Evolutionary conservation across 176 grass and related monocot genomes (phyloP).

Genomic region (Eleusine coracana): DNA sequence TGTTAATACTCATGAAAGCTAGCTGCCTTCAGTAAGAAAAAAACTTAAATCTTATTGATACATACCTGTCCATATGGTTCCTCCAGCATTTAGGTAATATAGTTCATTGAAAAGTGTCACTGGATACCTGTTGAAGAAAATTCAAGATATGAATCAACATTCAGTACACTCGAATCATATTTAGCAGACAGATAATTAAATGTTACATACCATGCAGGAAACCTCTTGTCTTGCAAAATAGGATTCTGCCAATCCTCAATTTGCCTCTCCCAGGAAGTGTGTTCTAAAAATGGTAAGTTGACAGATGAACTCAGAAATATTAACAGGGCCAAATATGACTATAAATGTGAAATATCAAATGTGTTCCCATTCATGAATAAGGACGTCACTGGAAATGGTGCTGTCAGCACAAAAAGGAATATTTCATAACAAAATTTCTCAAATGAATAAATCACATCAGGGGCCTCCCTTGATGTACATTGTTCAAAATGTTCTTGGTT

Average conservation of each 20-base stretch:
- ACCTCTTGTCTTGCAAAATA: conserved; percentile 81
- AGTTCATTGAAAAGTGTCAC: conserved; percentile 98
- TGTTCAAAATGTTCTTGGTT: no score
- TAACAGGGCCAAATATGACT: conserved; percentile 28
- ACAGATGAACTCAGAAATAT: conserved; percentile 22
- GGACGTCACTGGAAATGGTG: neutral
- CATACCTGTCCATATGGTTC: conserved; percentile 97
- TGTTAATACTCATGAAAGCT: conserved; percentile 35
- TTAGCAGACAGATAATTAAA: neutral
- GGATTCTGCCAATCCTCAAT: conserved; percentile 95
- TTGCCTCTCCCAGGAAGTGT: conserved; percentile 78
- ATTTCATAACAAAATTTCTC: neutral
- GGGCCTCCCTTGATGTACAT: no score
- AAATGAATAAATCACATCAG: neutral
- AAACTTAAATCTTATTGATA: conserved; percentile 8
- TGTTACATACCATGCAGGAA: conserved; percentile 72
- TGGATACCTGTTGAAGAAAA: conserved; percentile 73
- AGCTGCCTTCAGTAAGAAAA: conserved; percentile 10
- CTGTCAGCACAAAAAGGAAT: neutral
- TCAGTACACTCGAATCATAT: conserved; percentile 17
- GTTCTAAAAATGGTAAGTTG: conserved; percentile 53
- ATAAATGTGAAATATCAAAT: conserved; percentile 38
- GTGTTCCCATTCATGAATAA: conserved; percentile 27
- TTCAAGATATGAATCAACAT: conserved; percentile 38
- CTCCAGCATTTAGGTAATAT: conserved; percentile 98